Evolutionary conservation across 2,329 filamentous ascomycete genomes (phyloP).

Genomic region (Capronia coronata): DNA sequence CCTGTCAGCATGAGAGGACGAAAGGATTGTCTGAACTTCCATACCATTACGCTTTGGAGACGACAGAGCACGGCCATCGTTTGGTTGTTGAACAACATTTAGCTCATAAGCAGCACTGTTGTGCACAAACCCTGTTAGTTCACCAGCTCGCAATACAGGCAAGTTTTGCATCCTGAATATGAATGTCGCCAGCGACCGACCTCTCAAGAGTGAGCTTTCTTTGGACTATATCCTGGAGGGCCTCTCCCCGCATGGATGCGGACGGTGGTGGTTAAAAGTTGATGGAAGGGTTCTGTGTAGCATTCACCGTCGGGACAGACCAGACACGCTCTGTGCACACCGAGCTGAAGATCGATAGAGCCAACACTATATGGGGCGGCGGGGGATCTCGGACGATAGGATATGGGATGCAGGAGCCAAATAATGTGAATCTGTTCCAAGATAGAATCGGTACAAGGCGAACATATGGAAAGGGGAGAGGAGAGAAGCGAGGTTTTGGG

Average conservation of each 20-base stretch:
- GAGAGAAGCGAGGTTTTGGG: not conserved
- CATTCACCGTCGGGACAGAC: too few species aligned
- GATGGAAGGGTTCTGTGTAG: not conserved
- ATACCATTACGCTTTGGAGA: not conserved
- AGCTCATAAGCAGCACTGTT: slow-evolving; percentile 7
- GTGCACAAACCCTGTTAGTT: slow-evolving; percentile 5
- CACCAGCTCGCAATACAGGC: slow-evolving; percentile 1
- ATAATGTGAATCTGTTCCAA: not conserved
- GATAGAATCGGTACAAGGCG: not conserved
- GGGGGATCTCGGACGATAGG: not conserved
- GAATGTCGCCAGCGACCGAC: slow-evolving; percentile 6
- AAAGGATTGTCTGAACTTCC: not conserved
- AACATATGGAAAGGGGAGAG: not conserved
- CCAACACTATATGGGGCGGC: not conserved
- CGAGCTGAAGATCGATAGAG: not conserved
- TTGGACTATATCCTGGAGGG: not conserved
- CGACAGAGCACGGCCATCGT: not conserved
- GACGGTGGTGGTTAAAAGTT: not conserved
- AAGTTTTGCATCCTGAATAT: slow-evolving; percentile 5
- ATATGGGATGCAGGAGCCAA: not conserved
- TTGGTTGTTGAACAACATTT: slow-evolving; percentile 6
- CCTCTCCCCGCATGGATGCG: not conserved
- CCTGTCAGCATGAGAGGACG: not conserved
- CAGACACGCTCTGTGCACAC: too few species aligned
- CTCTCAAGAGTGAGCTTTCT: slow-evolving; percentile 2